phyloP scores from a whole-genome alignment of 2,329 filamentous ascomycete genomes.

The Hypoxylon sp. region DNA sequence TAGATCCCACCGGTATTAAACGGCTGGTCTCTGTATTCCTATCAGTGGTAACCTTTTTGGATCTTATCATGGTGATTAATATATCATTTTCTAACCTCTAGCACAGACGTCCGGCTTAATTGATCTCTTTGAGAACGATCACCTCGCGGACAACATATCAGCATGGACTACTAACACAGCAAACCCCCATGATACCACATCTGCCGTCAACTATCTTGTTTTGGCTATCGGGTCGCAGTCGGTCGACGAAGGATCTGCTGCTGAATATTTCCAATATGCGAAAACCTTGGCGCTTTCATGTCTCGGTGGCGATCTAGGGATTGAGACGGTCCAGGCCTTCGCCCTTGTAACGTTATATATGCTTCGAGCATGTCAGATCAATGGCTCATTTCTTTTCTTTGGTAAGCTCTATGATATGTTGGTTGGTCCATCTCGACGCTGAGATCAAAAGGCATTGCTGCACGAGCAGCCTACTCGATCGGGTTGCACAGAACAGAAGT shows the following conservation, averaged over 20 bases:
- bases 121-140: conserved; percentile 63
- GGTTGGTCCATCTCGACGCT: background rate
- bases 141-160: conserved; percentile 59
- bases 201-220: conserved; percentile 65
- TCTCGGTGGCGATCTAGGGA: conserved; percentile 63
- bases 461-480: conserved; percentile 67
- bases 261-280: conserved; percentile 66
- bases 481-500: conserved; percentile 69
- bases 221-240: conserved; percentile 66
- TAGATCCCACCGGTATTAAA: conserved; percentile 40
- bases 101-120: conserved; percentile 61
- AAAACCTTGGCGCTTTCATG: conserved; percentile 62
- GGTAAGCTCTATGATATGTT: conserved; percentile 45
- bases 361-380: conserved; percentile 69
- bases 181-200: conserved; percentile 57
- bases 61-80: background rate
- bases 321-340: conserved; percentile 66
- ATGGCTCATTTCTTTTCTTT: conserved; percentile 69
- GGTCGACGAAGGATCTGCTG: conserved; percentile 59
- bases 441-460: conserved; percentile 60
- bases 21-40: conserved; percentile 47
- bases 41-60: conserved; percentile 47
- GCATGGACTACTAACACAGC: conserved; percentile 59
- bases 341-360: conserved; percentile 68
- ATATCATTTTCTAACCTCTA: conserved; percentile 16